phyloP scores from a whole-genome alignment of 1,139 yeast species.

The Geotrichum restrictum region DNA sequence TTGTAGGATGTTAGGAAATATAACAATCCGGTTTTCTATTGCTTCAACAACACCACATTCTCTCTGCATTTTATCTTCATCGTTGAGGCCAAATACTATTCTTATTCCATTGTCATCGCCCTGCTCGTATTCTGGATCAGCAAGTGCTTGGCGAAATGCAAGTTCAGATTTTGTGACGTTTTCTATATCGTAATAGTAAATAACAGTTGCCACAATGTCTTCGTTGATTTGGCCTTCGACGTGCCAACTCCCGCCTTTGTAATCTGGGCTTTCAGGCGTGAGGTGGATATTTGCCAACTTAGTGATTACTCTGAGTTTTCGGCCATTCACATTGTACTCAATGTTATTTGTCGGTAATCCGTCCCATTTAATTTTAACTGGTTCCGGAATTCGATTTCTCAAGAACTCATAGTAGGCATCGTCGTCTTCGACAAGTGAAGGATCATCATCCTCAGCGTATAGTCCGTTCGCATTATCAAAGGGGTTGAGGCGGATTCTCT shows the following conservation, averaged over 20 bases:
- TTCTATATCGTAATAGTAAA: conserved; percentile 46
- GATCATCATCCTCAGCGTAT: conserved; percentile 6
- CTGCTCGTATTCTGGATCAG: conserved; percentile 43
- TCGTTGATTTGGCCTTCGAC: conserved; percentile 47
- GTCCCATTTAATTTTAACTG: conserved; percentile 22
- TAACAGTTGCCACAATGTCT: conserved; percentile 44
- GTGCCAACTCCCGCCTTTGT: conserved; percentile 48
- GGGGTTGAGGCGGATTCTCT: conserved; percentile 8
- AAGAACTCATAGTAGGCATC: conserved; percentile 16
- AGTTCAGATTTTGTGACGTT: conserved; percentile 43
- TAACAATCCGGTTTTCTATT: conserved; percentile 36
- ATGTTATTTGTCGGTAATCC: conserved; percentile 11
- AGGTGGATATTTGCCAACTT: conserved; percentile 46
- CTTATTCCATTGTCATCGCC: conserved; percentile 37
- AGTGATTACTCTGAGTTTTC: conserved; percentile 41
- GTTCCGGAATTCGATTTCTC: conserved; percentile 23
- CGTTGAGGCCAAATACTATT: conserved; percentile 33
- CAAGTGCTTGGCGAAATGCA: conserved; percentile 37
- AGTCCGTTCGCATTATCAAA: conserved; percentile 8
- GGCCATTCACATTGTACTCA: conserved; percentile 17
- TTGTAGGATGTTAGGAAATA: conserved; percentile 45
- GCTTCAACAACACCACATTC: conserved; percentile 36
- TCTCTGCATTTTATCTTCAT: conserved; percentile 34
- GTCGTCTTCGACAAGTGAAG: conserved; percentile 8
- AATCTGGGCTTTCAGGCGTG: conserved; percentile 44